These are phyloP conservation scores for Penicillium daleae DNA, from an alignment of 495 filamentous ascomycete genomes.

Conservation along the genomic window DNA sequence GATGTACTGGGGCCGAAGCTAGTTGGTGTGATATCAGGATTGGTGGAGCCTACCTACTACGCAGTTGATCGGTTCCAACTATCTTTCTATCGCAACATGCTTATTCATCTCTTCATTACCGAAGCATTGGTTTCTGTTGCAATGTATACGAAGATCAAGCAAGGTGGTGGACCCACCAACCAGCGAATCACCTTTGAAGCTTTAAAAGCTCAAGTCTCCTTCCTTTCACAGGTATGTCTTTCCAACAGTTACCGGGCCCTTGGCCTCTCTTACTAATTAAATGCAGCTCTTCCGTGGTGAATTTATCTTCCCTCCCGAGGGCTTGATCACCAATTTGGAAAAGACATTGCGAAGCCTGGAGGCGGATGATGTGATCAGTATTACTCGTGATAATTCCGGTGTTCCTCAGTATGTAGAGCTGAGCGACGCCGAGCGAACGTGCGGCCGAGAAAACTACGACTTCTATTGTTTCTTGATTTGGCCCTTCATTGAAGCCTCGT, in stretches of 20 bases:
- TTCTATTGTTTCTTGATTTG: slow-evolving; percentile 99
- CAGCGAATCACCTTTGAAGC: slow-evolving; percentile 77
- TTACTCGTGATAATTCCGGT: slow-evolving; percentile 60
- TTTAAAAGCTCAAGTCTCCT: slow-evolving; percentile 75
- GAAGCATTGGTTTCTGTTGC: slow-evolving; percentile 86
- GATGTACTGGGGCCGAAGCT: slow-evolving; percentile 89
- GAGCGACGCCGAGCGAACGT: slow-evolving; percentile 71
- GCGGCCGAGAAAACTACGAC: slow-evolving; percentile 90
- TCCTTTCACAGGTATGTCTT: slow-evolving; percentile 70
- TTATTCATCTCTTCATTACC: slow-evolving; percentile 94
- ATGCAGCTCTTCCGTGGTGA: slow-evolving; percentile 86
- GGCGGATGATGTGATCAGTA: slow-evolving; percentile 74
- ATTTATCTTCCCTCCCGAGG: slow-evolving; percentile 93
- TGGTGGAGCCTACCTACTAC: slow-evolving; percentile 88
- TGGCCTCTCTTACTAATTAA: slow-evolving; percentile 22
- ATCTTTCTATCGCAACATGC: slow-evolving; percentile 98
- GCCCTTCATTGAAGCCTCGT: slow-evolving; percentile 93
- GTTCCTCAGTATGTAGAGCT: slow-evolving; percentile 69
- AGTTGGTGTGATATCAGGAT: slow-evolving; percentile 74
- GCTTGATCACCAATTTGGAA: slow-evolving; percentile 75
- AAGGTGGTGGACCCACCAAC: slow-evolving; percentile 77
- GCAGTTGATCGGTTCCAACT: slow-evolving; percentile 96
- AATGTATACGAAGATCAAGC: slow-evolving; percentile 88
- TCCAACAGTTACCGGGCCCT: neutral
- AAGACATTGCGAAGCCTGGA: slow-evolving; percentile 78